These are phyloP conservation scores for Eucalyptus marginata DNA, from an alignment of 345 rosid genomes.

Conservation along the genomic window DNA sequence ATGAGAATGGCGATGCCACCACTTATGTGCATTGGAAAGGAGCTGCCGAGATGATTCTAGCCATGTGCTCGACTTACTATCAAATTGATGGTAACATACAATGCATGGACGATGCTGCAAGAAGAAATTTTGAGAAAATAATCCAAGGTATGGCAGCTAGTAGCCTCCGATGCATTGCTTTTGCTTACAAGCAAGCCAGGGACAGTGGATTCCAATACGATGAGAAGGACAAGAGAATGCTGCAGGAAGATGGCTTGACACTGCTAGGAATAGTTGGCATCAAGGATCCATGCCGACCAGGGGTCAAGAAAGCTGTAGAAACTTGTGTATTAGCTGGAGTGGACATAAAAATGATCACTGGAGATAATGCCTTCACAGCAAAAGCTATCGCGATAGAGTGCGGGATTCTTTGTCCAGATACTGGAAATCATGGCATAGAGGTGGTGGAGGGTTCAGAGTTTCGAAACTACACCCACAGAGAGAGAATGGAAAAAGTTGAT, in stretches of 20 bases:
- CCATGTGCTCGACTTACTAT: constrained; percentile 50
- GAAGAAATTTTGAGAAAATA: constrained; percentile 18
- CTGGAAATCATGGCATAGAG: constrained; percentile 3
- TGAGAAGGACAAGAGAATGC: neutral
- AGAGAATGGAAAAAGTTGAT: constrained; percentile 34
- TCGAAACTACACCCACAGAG: constrained; percentile 23
- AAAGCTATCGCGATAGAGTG: constrained; percentile 73
- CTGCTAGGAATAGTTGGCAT: constrained; percentile 65
- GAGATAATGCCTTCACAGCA: constrained; percentile 68
- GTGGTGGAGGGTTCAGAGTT: constrained; percentile 60
- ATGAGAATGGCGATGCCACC: constrained; percentile 13
- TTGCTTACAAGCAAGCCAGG: constrained; percentile 34
- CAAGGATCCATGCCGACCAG: constrained; percentile 63
- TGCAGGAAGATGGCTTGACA: constrained; percentile 30
- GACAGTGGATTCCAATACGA: neutral
- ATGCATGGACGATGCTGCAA: constrained; percentile 14
- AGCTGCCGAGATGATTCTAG: constrained; percentile 66
- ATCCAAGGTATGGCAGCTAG: constrained; percentile 59
- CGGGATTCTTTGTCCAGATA: constrained; percentile 32
- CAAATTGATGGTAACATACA: constrained; percentile 27
- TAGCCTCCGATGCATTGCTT: constrained; percentile 66
- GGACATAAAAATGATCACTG: constrained; percentile 65
- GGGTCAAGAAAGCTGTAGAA: constrained; percentile 52
- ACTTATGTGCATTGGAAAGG: constrained; percentile 69
- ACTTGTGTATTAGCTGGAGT: constrained; percentile 61